Base-by-base conservation (phyloP, 371 early-diverging fungal genomes). In the Mortierella sp. region DNA sequence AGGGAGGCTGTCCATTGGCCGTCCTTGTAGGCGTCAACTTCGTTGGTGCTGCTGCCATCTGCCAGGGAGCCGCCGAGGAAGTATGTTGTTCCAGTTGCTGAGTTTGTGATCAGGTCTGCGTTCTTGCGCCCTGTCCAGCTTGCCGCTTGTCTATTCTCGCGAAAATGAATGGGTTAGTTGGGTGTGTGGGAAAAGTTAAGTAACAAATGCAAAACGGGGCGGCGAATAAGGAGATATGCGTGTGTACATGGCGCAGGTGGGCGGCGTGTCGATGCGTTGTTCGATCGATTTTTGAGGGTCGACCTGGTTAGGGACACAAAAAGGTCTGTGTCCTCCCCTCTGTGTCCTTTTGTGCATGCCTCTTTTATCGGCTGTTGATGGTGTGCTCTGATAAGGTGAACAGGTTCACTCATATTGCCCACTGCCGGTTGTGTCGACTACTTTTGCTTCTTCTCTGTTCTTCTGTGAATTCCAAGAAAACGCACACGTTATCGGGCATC, bases 61-160 rank as follows among this genome's bases (percentile, higher is more conserved):
- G 77, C 24, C 55, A 73, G 70, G 16, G 73, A 2, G 1, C 87
- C 87, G 6, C 87, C 87, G 3, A 86, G 10, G 24, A 79, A 51
- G 78, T 78, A 86, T 12, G 75, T n/a, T 5, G 63, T n/a, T 12
- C 80, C 82, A 1, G 79, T 70, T n/a, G 35, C 21, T 3, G 74
- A 54, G 72, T 82, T 78, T 0, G 87, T 82, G 8, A 86, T 44
- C 48, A 86, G 60, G 21, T 49, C 8, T 27, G 80, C 71, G 0
- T 21, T 27, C 35, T 27, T 71, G 60, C 82, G 74, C 43, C 1
- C 73, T 5, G 75, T 29, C 87, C 87, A 86, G 18, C 4, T 24
- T 41, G 82, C 35, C 11, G 82, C 82, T 77, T 86, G 80, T 8
- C 87, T 86, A 51, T 48, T 7, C 27, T 32, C 32, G 38, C 8